Base-by-base conservation (phyloP, 2,329 filamentous ascomycete genomes). In the Penicillium sclerotiorum region DNA sequence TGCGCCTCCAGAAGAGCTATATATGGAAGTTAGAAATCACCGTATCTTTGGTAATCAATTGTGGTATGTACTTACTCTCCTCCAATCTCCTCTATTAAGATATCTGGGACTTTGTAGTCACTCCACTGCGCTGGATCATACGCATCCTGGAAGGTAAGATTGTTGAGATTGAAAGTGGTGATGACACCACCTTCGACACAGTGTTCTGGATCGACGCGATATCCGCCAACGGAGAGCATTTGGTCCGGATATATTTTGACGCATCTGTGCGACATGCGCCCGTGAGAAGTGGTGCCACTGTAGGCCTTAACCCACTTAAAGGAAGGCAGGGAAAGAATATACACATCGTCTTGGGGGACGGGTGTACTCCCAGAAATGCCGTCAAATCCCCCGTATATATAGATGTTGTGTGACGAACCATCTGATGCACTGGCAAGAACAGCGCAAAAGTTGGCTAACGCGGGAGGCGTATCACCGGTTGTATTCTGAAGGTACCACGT, bases 331-430 rank as follows among this genome's bases (percentile, higher is more conserved):
- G 58, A 58, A 15, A 61, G 32, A 18, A 61, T 57, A 41, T 59
- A 59, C 2, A 59, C 58, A n/a, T 79, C 76, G 45, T 80, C 77
- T 21, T 61, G 70, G 0, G 70, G 63, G 7, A 28, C 49, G 3
- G 50, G 13, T 8, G 25, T 47, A 0, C 64, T 69, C 15, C 54
- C 55, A 8, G 62, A 50, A 9, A 65, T 56, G 12, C 62, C 71
- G 49, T 76, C 65, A 23, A 65, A 67, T 7, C 79, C 79, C 15
- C 79, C 78, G 47, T 80, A 80, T 41, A 81, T 66, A 43, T 77
- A 74, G 33, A 81, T 75, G 45, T 79, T 79, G 44, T 77, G 71
- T 0, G 72, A 74, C 6, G 68, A 72, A 3, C 57, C 57, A 45
- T 76, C 73, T 12, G 64, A 40, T 2, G 73, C 68, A 17, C 63